Conservation (phyloP, 2,329 filamentous ascomycete genomes). For the Penicillium frequentans region DNA sequence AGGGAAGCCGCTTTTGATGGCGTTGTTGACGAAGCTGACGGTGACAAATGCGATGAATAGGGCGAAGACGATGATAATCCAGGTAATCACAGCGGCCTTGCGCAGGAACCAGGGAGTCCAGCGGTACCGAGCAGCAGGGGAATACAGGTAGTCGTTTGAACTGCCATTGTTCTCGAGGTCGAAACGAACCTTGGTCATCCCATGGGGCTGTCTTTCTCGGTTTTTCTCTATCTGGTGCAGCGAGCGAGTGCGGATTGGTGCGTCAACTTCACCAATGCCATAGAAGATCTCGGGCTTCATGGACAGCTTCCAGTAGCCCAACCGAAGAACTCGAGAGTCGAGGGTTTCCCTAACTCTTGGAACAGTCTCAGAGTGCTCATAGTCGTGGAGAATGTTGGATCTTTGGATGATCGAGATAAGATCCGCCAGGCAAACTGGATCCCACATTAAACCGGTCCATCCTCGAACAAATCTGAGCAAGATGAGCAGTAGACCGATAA, state of each 20-base stretch:
- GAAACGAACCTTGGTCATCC: conserved; percentile 32
- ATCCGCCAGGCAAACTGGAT: conserved; percentile 78
- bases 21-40: conserved; percentile 72
- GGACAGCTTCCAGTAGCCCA: conserved; percentile 84
- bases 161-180: conserved; percentile 45
- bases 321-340: conserved; percentile 62
- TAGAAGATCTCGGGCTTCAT: conserved; percentile 72
- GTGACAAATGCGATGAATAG: conserved; percentile 71
- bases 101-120: conserved; percentile 78
- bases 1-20: conserved; percentile 68
- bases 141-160: conserved; percentile 53
- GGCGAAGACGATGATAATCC: conserved; percentile 59
- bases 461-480: conserved; percentile 64
- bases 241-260: conserved; percentile 48
- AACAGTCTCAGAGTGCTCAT: conserved; percentile 66
- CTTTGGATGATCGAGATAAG: conserved; percentile 74
- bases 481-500: conserved; percentile 59
- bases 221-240: conserved; percentile 31
- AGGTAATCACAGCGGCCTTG: conserved; percentile 64
- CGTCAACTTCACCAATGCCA: conserved; percentile 67
- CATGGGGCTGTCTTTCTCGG: conserved; percentile 32
- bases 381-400: conserved; percentile 75
- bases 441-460: conserved; percentile 80
- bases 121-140: conserved; percentile 57
- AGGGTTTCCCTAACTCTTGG: conserved; percentile 46